Evolutionary conservation across 2,329 filamentous ascomycete genomes (phyloP), one percentile per base, ranked within the genome.

Genomic region (Eurotiales sp.): DNA sequence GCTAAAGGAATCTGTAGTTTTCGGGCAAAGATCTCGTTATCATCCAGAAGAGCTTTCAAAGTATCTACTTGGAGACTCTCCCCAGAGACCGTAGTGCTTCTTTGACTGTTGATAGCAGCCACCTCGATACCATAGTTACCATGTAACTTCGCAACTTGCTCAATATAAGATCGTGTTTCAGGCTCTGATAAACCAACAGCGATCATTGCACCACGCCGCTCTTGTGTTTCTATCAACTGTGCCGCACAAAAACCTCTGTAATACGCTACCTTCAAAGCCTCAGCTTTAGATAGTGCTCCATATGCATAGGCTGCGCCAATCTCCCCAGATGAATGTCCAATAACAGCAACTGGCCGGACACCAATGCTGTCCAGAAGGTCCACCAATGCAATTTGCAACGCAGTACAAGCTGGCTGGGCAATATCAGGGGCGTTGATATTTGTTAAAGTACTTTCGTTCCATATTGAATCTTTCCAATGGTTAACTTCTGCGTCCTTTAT

Each of bases 271-370:
- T 57, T 56, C 5, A 75, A 68, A 4, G 72, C 72, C 6, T 71
- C 66, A 3, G 55, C 39, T 3, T 59, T 61, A 0, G 62, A 59
- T 8, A 78, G 51, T 4, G 65, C 59, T 0, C 73, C 75, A 0
- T 73, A 68, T 1, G 73, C 71, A 46, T 75, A 78, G 0, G 71
- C 74, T 0, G 72, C 72, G 2, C 56, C 72, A 11, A 77, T 77
- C 55, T 78, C 75, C 8, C 75, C 75, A 0, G 69, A 72, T 0
- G 73, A 76, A 56, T 77, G 75, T 11, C 75, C 74, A 3, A 74
- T 64, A 1, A 73, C 70, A 3, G 63, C 65, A 6, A 44, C 21
- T 6, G 70, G 62, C 0, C 39, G 37, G 12, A 75, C 50, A 12
- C 66, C 65, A 11, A 64, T 65, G 1, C 56, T 45, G 1, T 50